Conservation (phyloP, 140 eudicot species). For the Oenanthe javanica region DNA sequence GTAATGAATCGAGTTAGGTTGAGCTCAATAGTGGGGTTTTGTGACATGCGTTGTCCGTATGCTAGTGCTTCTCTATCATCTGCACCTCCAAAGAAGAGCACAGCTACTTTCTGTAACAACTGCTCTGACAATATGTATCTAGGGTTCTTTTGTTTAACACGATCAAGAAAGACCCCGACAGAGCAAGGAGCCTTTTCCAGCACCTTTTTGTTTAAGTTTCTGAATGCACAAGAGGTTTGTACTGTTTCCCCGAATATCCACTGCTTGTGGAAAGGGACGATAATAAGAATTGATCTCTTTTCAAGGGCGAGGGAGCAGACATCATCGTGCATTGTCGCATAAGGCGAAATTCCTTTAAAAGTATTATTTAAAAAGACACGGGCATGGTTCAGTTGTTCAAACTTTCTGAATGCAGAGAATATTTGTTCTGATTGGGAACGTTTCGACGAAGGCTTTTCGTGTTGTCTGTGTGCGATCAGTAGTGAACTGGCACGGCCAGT, state of each 20-base stretch:
- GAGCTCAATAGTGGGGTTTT: constrained; percentile 17
- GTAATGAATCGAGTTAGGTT: constrained; percentile 21
- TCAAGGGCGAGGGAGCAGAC: constrained; percentile 45
- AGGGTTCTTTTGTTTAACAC: constrained; percentile 10
- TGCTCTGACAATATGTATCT: constrained; percentile 7
- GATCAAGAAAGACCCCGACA: constrained; percentile 45
- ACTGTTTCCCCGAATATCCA: constrained; percentile 9
- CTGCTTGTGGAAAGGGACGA: constrained; percentile 46
- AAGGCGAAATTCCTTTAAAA: constrained; percentile 36
- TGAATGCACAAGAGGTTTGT: constrained; percentile 17
- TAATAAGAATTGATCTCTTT: constrained; percentile 28
- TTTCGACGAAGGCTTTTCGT: constrained; percentile 12
- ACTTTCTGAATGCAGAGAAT: constrained; percentile 32
- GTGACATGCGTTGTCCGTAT: constrained; percentile 32
- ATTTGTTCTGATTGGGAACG: constrained; percentile 32
- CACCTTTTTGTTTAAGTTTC: constrained; percentile 30
- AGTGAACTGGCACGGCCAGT: constrained; percentile 34
- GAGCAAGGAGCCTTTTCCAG: constrained; percentile 47
- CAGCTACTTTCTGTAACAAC: constrained; percentile 15
- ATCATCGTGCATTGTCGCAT: constrained; percentile 47
- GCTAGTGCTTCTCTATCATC: constrained; percentile 54
- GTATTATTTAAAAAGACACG: constrained; percentile 11
- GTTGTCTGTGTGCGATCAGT: constrained; percentile 23
- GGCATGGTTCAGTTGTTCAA: constrained; percentile 19
- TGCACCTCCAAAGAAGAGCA: constrained; percentile 42